Evolutionary conservation across 1,284 basidiomycete genomes (phyloP).

Genomic region (Tilletiaria anomala): DNA sequence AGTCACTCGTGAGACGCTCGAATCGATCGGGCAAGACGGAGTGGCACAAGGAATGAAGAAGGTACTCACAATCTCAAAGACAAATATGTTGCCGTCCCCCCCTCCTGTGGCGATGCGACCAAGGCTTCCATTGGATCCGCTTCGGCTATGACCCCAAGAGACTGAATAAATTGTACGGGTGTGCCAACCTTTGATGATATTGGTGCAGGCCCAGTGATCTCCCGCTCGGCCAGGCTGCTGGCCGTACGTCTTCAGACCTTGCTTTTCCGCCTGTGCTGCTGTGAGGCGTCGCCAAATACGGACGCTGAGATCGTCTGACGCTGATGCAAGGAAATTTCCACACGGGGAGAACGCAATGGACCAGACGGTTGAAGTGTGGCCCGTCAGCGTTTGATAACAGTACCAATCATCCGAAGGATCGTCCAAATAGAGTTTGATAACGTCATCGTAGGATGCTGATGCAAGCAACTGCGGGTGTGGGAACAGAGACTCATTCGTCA

Average conservation of each 20-base stretch:
- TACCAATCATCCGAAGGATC: slow-evolving; percentile 93
- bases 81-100: slow-evolving; percentile 58
- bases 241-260: slow-evolving; percentile 22
- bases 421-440: slow-evolving; percentile 83
- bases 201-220: slow-evolving; percentile 39
- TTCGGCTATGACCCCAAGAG: slow-evolving; percentile 50
- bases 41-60: slow-evolving; percentile 2
- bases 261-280: slow-evolving; percentile 27
- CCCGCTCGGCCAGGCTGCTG: too few species aligned
- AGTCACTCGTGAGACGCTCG: slow-evolving; percentile 8
- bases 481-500: slow-evolving; percentile 1
- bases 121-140: slow-evolving; percentile 9
- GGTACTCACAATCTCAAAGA: slow-evolving; percentile 53
- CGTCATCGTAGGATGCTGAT: slow-evolving; percentile 92
- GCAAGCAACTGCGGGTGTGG: too few species aligned
- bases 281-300: slow-evolving; percentile 43
- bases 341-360: slow-evolving; percentile 61
- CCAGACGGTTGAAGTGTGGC: slow-evolving; percentile 77
- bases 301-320: slow-evolving; percentile 59
- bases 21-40: background rate
- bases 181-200: slow-evolving; percentile 43
- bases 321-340: slow-evolving; percentile 68
- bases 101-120: slow-evolving; percentile 51
- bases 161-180: slow-evolving; percentile 63
- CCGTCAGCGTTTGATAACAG: slow-evolving; percentile 63